These are phyloP conservation scores for Melanomma pulvis-pyrius DNA, from an alignment of 495 filamentous ascomycete genomes.

Conservation along the genomic window DNA sequence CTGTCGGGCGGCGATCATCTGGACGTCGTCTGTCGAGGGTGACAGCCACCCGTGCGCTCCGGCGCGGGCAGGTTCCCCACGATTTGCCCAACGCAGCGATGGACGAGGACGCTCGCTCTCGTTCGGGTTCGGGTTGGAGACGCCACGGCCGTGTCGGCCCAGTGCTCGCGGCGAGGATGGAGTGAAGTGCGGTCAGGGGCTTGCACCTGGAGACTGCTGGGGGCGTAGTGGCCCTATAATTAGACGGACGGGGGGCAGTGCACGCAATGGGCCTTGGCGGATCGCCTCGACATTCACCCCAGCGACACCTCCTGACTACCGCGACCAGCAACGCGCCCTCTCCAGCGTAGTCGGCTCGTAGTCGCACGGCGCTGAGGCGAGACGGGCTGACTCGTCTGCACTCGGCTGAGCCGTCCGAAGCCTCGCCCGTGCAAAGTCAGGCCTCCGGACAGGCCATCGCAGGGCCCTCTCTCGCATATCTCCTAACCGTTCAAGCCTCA, in stretches of 20 bases:
- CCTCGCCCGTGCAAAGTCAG: conserved; percentile 14
- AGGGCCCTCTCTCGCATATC: conserved; percentile 11
- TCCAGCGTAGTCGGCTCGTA: background rate
- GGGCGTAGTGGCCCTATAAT: conserved; percentile 4
- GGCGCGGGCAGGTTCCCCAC: conserved; percentile 5
- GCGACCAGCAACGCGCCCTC: background rate
- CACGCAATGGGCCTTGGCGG: conserved; percentile 20
- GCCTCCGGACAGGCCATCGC: conserved; percentile 17
- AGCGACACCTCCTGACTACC: conserved; percentile 3
- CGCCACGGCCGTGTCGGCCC: background rate
- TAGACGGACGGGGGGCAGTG: conserved; percentile 22
- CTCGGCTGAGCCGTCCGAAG: conserved; percentile 1
- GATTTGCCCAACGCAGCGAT: conserved; percentile 14
- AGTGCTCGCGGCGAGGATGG: background rate
- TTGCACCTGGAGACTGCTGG: background rate
- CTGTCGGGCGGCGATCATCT: conserved; percentile 3
- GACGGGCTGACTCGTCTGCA: conserved; percentile 3
- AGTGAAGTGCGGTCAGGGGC: background rate
- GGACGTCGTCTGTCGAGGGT: background rate
- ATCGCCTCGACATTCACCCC: conserved; percentile 12
- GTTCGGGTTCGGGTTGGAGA: background rate
- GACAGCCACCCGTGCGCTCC: no score
- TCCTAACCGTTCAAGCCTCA: conserved; percentile 27
- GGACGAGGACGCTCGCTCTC: background rate
- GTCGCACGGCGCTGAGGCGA: conserved; percentile 18